phyloP scores from a whole-genome alignment of 371 early-diverging fungal species.

The Lichtheimia ramosa region DNA sequence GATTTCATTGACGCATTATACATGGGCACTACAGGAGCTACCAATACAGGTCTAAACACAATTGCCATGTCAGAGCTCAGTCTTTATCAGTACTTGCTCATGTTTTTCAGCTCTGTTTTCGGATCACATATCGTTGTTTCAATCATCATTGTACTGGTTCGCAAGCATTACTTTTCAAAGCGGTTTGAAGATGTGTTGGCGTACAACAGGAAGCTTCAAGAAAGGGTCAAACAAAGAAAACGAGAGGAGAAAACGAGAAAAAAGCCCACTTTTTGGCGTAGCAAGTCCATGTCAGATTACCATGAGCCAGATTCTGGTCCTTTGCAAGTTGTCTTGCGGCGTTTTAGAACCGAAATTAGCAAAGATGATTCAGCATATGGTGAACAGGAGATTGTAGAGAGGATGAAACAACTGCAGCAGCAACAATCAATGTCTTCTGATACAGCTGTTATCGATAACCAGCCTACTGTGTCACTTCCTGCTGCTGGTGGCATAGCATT shows the following conservation, averaged over 20 bases:
- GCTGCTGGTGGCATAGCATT: slow-evolving; percentile 26
- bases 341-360: background rate
- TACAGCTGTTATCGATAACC: background rate
- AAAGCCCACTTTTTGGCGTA: background rate
- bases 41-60: slow-evolving; percentile 38
- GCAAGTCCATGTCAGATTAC: background rate
- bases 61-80: slow-evolving; percentile 32
- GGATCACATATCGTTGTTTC: slow-evolving; percentile 32
- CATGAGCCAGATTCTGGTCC: slow-evolving; percentile 16
- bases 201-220: slow-evolving; percentile 18
- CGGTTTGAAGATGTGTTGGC: slow-evolving; percentile 34
- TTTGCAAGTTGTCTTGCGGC: slow-evolving; percentile 2
- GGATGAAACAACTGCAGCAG: background rate
- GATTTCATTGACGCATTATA: slow-evolving; percentile 33
- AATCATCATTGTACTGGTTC: slow-evolving; percentile 32
- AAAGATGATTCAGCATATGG: background rate
- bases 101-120: slow-evolving; percentile 26
- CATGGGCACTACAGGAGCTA: slow-evolving; percentile 31
- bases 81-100: slow-evolving; percentile 27
- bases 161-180: slow-evolving; percentile 35
- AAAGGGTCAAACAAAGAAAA: too few species aligned
- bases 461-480: background rate
- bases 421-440: background rate
- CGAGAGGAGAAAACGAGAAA: background rate
- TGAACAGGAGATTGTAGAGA: background rate